These are phyloP conservation scores for Ceratocystis cubensis DNA, from an alignment of 2,329 filamentous ascomycete genomes.

Conservation along the genomic window DNA sequence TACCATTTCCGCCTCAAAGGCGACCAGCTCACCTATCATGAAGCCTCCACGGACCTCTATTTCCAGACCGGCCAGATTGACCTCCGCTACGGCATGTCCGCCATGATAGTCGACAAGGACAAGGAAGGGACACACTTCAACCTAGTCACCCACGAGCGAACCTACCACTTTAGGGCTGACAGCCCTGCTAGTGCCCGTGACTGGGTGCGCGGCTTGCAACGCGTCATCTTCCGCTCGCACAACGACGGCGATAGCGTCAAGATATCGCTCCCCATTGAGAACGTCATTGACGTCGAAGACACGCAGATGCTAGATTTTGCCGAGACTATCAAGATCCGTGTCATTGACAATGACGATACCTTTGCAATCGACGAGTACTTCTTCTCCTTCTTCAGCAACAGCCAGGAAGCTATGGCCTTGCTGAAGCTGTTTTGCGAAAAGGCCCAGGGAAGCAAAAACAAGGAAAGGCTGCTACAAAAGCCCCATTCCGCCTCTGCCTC, in stretches of 20 bases:
- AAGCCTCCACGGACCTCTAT: slow-evolving; percentile 71
- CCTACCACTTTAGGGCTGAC: slow-evolving; percentile 80
- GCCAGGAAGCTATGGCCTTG: slow-evolving; percentile 69
- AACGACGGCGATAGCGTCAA: slow-evolving; percentile 97
- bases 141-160: slow-evolving; percentile 69
- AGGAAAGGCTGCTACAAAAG: slow-evolving; percentile 9
- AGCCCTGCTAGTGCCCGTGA: slow-evolving; percentile 80
- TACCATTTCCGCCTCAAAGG: slow-evolving; percentile 93
- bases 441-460: slow-evolving; percentile 26
- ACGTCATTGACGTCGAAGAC: slow-evolving; percentile 85
- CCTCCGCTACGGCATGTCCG: slow-evolving; percentile 79
- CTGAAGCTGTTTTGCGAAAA: slow-evolving; percentile 58
- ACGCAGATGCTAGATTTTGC: slow-evolving; percentile 83
- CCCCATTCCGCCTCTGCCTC: not conserved
- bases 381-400: slow-evolving; percentile 86
- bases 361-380: slow-evolving; percentile 98
- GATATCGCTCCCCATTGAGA: slow-evolving; percentile 77
- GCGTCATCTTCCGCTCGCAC: slow-evolving; percentile 88
- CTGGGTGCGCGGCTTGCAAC: slow-evolving; percentile 89
- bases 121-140: slow-evolving; percentile 67
- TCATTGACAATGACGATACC: slow-evolving; percentile 86
- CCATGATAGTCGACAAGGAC: slow-evolving; percentile 62
- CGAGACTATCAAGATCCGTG: slow-evolving; percentile 84
- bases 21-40: slow-evolving; percentile 83
- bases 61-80: slow-evolving; percentile 89